Conservation (phyloP, 2,329 filamentous ascomycete species). For the Mycosphaerelloides madeirae region DNA sequence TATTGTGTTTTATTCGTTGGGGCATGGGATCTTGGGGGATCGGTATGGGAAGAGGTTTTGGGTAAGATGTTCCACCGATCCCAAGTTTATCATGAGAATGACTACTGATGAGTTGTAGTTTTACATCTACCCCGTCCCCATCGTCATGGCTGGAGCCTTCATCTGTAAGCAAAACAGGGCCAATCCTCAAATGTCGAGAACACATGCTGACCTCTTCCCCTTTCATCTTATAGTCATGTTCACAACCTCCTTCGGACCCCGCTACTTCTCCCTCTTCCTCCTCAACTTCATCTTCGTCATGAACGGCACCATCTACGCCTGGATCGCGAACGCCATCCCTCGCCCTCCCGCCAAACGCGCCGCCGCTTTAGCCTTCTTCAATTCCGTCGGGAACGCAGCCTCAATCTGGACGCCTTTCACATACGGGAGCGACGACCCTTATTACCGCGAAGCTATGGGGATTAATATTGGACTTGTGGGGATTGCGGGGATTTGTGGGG, state of each 20-base stretch:
- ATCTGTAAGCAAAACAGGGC: no score
- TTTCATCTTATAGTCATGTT: no score
- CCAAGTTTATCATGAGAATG: no score
- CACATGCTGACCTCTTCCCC: no score
- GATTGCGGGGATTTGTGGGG: slow-evolving; percentile 25
- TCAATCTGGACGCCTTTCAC: slow-evolving; percentile 56
- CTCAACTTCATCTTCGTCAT: slow-evolving; percentile 54
- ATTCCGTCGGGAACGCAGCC: slow-evolving; percentile 64
- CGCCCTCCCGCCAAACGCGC: slow-evolving; percentile 71
- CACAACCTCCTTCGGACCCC: slow-evolving; percentile 47
- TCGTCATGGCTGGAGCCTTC: slow-evolving; percentile 49
- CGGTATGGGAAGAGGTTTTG: slow-evolving; percentile 45
- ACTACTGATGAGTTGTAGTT: no score
- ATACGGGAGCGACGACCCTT: slow-evolving; percentile 27
- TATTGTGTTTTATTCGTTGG: slow-evolving; percentile 47
- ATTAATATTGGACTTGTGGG: slow-evolving; percentile 31
- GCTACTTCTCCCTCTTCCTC: slow-evolving; percentile 53
- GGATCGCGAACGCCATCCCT: slow-evolving; percentile 72
- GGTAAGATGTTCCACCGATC: slow-evolving; percentile 12
- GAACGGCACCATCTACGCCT: slow-evolving; percentile 59
- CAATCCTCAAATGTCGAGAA: no score
- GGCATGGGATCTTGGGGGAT: slow-evolving; percentile 45
- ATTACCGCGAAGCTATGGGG: slow-evolving; percentile 32
- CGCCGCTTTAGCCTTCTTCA: slow-evolving; percentile 69
- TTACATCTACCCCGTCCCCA: slow-evolving; percentile 49